Conservation (phyloP, 202 grass and related monocot genomes). For the Brachypodium distachyon region DNA sequence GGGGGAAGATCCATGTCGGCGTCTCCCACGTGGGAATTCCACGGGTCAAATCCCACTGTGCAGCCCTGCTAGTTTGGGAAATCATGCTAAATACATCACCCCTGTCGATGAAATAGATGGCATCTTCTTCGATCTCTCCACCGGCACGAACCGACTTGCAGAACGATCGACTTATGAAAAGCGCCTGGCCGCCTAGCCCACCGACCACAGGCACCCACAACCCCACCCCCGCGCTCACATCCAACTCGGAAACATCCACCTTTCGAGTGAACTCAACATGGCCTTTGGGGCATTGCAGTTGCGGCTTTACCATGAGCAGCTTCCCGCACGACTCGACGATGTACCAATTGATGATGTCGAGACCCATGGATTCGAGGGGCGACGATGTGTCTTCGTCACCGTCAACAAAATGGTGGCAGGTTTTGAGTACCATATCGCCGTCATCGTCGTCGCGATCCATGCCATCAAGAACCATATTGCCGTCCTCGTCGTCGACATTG, state of each 20-base stretch:
- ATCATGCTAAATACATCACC: not conserved
- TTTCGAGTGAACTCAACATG: not conserved
- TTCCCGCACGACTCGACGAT: not conserved
- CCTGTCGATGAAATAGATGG: not conserved
- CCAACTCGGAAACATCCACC: too few species aligned
- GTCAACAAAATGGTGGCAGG: too few species aligned
- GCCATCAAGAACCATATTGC: too few species aligned
- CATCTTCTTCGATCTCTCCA: not conserved
- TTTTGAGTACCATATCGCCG: too few species aligned
- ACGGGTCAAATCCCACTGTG: not conserved
- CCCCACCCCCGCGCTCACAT: too few species aligned
- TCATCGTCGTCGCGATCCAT: too few species aligned
- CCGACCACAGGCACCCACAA: not conserved
- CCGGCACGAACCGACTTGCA: not conserved
- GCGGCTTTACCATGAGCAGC: not conserved
- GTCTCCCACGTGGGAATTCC: too few species aligned
- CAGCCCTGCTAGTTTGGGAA: not conserved
- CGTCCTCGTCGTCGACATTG: too few species aligned
- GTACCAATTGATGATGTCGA: not conserved
- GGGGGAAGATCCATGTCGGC: not conserved
- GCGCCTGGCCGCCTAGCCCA: not conserved
- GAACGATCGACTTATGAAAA: not conserved
- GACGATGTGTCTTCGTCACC: not conserved
- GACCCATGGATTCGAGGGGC: too few species aligned
- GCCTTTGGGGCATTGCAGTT: not conserved